Conservation (phyloP, 257 asterid genomes). For the Solanum phureja region DNA sequence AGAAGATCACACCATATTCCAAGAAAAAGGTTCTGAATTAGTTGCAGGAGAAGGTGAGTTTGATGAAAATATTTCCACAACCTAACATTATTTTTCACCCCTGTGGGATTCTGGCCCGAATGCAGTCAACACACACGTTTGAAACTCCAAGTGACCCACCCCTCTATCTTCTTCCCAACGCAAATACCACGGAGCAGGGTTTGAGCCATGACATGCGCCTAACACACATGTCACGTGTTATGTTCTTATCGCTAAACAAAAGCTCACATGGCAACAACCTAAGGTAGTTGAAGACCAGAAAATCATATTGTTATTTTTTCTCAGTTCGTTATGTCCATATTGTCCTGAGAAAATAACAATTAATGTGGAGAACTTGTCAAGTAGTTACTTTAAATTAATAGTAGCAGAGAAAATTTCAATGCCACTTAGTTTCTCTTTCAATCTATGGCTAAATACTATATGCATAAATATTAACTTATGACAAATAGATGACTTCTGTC, state of each 20-base stretch:
- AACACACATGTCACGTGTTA: not conserved
- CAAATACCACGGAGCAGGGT: no score
- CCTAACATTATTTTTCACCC: no score
- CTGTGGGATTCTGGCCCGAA: no score
- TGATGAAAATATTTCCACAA: no score
- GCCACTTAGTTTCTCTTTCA: not conserved
- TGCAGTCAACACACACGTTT: no score
- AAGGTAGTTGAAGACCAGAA: not conserved
- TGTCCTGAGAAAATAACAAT: not conserved
- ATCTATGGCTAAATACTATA: not conserved
- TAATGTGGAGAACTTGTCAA: not conserved
- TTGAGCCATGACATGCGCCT: no score
- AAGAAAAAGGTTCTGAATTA: not conserved
- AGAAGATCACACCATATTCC: not conserved
- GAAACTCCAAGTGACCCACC: no score
- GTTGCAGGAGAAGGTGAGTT: not conserved
- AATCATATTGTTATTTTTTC: not conserved
- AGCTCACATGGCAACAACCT: not conserved
- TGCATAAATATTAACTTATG: not conserved
- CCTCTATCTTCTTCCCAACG: no score
- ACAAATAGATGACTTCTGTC: not conserved
- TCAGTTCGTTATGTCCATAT: not conserved
- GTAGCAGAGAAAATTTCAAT: not conserved
- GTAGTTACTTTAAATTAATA: not conserved
- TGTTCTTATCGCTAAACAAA: not conserved